These are phyloP conservation scores for Hanseniaspora valbyensis DNA, from an alignment of 805 yeast species.

Conservation along the genomic window DNA sequence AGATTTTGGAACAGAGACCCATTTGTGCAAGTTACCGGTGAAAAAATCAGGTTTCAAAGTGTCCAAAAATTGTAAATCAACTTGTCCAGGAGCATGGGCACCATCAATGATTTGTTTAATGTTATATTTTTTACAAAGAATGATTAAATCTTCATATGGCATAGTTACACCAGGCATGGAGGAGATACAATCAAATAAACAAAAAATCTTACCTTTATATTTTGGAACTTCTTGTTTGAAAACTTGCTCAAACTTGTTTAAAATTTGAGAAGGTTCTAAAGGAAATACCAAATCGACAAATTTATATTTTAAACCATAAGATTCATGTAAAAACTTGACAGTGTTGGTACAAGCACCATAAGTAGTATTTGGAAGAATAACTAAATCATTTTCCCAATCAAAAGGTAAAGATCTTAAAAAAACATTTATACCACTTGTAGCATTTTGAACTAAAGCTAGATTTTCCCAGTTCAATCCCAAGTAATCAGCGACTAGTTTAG, in stretches of 20 bases:
- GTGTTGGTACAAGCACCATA: constrained; percentile 49
- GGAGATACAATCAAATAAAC: constrained; percentile 46
- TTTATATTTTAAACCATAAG: constrained; percentile 30
- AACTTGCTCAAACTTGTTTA: constrained; percentile 27
- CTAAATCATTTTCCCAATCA: constrained; percentile 37
- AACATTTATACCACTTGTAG: constrained; percentile 50
- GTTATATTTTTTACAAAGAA: constrained; percentile 36
- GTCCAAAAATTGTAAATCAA: constrained; percentile 34
- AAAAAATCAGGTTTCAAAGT: constrained; percentile 47
- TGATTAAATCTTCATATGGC: constrained; percentile 43
- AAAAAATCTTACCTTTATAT: constrained; percentile 28
- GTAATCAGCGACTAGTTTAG: constrained; percentile 34
- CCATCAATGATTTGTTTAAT: constrained; percentile 56
- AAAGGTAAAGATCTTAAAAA: constrained; percentile 43
- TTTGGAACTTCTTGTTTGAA: constrained; percentile 21
- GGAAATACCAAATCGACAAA: constrained; percentile 37
- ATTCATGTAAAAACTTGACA: constrained; percentile 32
- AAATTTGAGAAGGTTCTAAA: constrained; percentile 31
- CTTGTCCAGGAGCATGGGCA: constrained; percentile 56
- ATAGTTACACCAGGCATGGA: constrained; percentile 54
- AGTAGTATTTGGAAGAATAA: constrained; percentile 39
- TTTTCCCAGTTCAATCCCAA: constrained; percentile 38
- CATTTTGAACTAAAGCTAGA: constrained; percentile 47
- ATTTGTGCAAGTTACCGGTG: constrained; percentile 56
- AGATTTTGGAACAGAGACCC: constrained; percentile 51